These are phyloP conservation scores for Colletotrichum graminicola DNA, from an alignment of 2,329 filamentous ascomycete genomes.

Conservation along the genomic window DNA sequence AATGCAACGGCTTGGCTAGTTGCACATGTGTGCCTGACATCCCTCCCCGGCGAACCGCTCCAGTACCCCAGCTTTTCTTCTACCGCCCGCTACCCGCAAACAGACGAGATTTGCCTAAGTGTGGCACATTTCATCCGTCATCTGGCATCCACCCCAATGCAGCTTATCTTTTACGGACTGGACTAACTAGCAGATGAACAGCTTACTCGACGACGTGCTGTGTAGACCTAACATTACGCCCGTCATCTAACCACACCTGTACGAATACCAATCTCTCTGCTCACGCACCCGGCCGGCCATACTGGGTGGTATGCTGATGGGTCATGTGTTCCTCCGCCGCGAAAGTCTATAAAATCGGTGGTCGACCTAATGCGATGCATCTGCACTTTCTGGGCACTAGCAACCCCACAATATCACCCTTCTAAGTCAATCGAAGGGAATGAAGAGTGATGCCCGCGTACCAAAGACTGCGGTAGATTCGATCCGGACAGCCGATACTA, in stretches of 20 bases:
- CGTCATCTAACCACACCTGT: neutral
- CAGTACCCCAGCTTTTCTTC: conserved; percentile 32
- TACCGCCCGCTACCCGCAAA: conserved; percentile 37
- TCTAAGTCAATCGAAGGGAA: conserved; percentile 18
- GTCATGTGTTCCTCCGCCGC: conserved; percentile 20
- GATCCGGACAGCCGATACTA: conserved; percentile 27
- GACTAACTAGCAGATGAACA: neutral
- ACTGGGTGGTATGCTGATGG: neutral
- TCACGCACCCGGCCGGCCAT: conserved; percentile 4
- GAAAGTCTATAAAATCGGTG: conserved; percentile 1
- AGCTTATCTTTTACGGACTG: conserved; percentile 2
- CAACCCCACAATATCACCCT: conserved; percentile 11
- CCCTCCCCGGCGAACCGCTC: conserved; percentile 23
- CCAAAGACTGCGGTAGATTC: neutral
- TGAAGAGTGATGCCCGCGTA: neutral
- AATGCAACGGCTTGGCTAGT: conserved; percentile 4
- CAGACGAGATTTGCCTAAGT: conserved; percentile 28
- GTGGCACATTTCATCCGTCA: conserved; percentile 10
- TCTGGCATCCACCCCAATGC: conserved; percentile 29
- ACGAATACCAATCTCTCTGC: neutral
- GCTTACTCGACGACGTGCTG: neutral
- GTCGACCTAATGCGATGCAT: conserved; percentile 21
- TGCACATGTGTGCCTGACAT: conserved; percentile 24
- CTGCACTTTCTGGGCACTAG: conserved; percentile 4
- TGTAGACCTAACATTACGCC: neutral